phyloP scores from a whole-genome alignment of 306 rosid species.

The Gleditsia sinensis region DNA sequence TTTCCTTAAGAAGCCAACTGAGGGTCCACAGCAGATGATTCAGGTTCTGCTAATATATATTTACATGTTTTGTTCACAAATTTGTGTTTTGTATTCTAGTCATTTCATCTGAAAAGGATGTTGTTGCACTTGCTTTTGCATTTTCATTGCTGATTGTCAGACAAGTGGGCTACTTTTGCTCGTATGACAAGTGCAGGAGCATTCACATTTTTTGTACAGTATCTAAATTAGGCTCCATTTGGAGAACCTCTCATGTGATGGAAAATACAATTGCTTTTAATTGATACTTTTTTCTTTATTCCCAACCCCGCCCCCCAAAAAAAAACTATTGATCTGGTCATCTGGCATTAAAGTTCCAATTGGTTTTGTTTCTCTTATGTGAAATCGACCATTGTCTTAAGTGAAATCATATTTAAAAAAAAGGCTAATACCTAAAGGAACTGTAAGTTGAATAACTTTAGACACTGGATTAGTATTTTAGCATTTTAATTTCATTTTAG shows the following conservation, averaged over 20 bases:
- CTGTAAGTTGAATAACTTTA: neutral
- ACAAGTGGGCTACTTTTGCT: neutral
- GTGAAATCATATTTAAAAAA: neutral
- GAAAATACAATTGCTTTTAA: neutral
- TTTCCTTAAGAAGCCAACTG: constrained; percentile 98
- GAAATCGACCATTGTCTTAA: neutral
- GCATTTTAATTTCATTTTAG: neutral
- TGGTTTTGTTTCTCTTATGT: neutral
- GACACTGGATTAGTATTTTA: neutral
- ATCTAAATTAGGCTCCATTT: neutral
- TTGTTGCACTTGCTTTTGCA: neutral
- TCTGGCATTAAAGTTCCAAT: neutral
- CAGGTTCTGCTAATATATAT: constrained; percentile 60
- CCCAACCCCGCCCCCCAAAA: no score
- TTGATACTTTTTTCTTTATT: neutral
- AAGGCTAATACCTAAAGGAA: neutral
- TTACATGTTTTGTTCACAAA: constrained; percentile 28
- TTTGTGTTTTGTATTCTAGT: neutral
- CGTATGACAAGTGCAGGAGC: neutral
- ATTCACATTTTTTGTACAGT: neutral
- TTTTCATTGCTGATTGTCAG: neutral
- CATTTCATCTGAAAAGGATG: neutral
- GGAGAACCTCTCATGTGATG: neutral
- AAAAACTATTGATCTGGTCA: neutral
- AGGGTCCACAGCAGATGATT: constrained; percentile 99